These are phyloP conservation scores for Pleurotus sapidus DNA, from an alignment of 768 basidiomycete genomes.

Conservation along the genomic window DNA sequence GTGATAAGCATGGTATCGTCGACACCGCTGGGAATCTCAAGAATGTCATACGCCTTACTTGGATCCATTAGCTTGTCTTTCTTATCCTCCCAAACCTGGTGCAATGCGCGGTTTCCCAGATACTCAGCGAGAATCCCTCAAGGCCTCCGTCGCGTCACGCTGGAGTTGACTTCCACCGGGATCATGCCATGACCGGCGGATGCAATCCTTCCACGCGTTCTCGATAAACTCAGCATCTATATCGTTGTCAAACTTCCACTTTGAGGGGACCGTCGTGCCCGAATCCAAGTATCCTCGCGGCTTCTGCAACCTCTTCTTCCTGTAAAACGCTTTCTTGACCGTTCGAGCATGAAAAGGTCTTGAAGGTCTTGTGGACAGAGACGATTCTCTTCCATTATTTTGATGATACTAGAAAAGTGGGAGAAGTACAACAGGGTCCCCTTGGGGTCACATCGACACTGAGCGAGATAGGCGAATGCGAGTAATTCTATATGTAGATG, in stretches of 20 bases:
- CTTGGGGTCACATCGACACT: slow-evolving; percentile 76
- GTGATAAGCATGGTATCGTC: slow-evolving; percentile 79
- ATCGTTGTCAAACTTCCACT: slow-evolving; percentile 69
- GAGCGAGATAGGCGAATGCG: slow-evolving; percentile 75
- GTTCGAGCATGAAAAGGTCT: slow-evolving; percentile 58
- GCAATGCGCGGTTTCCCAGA: slow-evolving; percentile 48
- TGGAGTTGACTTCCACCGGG: slow-evolving; percentile 43
- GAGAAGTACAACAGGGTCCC: slow-evolving; percentile 65
- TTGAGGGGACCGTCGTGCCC: slow-evolving; percentile 54
- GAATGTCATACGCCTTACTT: slow-evolving; percentile 64
- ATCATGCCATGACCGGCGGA: slow-evolving; percentile 56
- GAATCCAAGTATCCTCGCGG: slow-evolving; percentile 60
- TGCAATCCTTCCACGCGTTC: slow-evolving; percentile 65
- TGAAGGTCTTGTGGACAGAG: slow-evolving; percentile 48
- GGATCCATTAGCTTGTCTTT: slow-evolving; percentile 62
- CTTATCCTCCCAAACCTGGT: slow-evolving; percentile 49
- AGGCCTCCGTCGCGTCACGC: slow-evolving; percentile 60
- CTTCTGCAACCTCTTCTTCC: slow-evolving; percentile 46
- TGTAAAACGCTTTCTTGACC: slow-evolving; percentile 62
- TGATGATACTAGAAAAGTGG: slow-evolving; percentile 48
- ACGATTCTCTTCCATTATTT: slow-evolving; percentile 44
- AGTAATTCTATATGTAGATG: slow-evolving; percentile 51
- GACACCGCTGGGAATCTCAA: slow-evolving; percentile 68
- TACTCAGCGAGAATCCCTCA: slow-evolving; percentile 68
- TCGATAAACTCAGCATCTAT: slow-evolving; percentile 69